Base-by-base conservation (phyloP, 108 stramenopile species). In the Nitzschia palea region DNA sequence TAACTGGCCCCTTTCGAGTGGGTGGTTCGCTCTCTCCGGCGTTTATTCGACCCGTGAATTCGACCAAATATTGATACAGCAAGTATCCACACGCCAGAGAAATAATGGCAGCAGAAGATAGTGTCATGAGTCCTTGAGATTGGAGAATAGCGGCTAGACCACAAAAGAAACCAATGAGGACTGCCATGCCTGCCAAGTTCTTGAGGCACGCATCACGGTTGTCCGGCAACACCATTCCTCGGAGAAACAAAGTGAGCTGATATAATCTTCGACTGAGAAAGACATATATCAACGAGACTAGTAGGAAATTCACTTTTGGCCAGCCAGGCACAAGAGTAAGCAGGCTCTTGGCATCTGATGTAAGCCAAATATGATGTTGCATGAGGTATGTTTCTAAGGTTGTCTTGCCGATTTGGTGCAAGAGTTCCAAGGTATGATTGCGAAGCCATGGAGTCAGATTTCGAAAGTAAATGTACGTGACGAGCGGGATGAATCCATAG, bases 321-420 rank as follows among this genome's bases (percentile, higher is more conserved):
- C 84, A 92, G 6, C 86, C 85, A 3, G 94, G 90, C 33, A 92
- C 23, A 15, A 95, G 72, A 10, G 83, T 86, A 29, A 95, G 64
- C 14, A 92, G 72, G 29, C 77, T 89, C 71, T 89, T 90, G 56
- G 89, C 87, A 71, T 95, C 83, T 22, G 87, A 87, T 4, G 88
- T 96, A 22, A 99, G 74, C 96, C 96, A 98, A 37, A 98, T 81
- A 70, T 99, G 98, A 79, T 98, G 97, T 80, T 99, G 98, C 90
- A 98, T 88, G 32, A 98, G 75, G 76, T 99, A 99, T 1, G 97
- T 98, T 74, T 99, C 98, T 44, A 99, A 70, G 2, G 98, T 98
- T 18, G 94, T 95, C 74, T 97, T 97, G 54, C 98, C 98, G 32
- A 98, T 83, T 37, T 90, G 83, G 69, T 96, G 92, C 9, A 98